Percentiles rank a stretch among this genome's conserved stretches.
phyloP scores from a whole-genome alignment of 2,329 filamentous ascomycete species.

The Colletotrichum aenigma region DNA sequence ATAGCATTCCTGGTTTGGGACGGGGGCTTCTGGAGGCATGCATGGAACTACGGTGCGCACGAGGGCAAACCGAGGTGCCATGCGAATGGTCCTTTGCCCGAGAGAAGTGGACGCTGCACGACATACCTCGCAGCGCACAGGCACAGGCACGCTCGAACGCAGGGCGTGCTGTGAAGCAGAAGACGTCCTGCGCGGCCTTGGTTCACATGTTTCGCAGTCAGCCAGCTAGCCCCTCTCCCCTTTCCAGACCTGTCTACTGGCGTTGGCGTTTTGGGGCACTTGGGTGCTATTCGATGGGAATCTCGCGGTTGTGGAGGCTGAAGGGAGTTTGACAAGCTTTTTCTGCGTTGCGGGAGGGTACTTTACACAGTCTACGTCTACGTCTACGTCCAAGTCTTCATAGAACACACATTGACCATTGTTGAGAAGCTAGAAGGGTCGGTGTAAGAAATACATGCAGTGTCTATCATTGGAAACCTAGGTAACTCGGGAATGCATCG shows the following conservation, averaged over 20 bases:
- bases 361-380: conserved; percentile 11
- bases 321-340: conserved; percentile 20
- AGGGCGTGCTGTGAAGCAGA: background rate
- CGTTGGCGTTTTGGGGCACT: conserved; percentile 22
- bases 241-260: conserved; percentile 11
- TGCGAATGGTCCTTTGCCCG: background rate
- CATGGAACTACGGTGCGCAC: background rate
- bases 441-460: background rate
- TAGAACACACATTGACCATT: conserved; percentile 20
- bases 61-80: background rate
- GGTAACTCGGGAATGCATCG: background rate
- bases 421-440: conserved; percentile 3
- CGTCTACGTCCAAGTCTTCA: conserved; percentile 5
- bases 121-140: background rate
- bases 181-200: background rate
- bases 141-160: background rate
- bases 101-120: conserved; percentile 2
- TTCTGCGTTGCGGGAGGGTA: conserved; percentile 14
- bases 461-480: background rate
- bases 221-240: background rate
- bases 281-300: conserved; percentile 11
- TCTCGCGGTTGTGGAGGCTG: conserved; percentile 14
- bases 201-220: conserved; percentile 1
- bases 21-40: background rate
- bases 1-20: conserved; percentile 21